These are phyloP conservation scores for Asterochloris sp. DNA, from an alignment of 139 green algal genomes.

Conservation along the genomic window DNA sequence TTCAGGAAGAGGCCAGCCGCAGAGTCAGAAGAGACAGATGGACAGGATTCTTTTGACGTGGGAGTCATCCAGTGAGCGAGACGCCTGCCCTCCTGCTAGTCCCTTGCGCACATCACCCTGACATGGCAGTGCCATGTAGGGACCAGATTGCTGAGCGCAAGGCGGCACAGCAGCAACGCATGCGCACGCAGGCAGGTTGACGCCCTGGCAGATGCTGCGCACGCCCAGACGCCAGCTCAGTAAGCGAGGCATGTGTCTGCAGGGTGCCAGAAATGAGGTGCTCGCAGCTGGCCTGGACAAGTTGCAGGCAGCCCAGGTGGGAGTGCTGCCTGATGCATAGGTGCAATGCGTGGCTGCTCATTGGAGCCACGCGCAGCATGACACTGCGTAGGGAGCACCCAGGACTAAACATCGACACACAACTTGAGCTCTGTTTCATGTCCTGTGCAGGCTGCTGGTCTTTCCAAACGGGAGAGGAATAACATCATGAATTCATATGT, in stretches of 20 bases:
- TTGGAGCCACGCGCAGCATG: neutral
- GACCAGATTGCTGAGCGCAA: conserved; percentile 11
- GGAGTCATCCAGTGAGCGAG: too few species aligned
- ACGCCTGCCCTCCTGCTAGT: too few species aligned
- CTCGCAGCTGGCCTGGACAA: conserved; percentile 7
- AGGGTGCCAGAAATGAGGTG: neutral
- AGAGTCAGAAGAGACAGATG: too few species aligned
- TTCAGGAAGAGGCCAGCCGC: too few species aligned
- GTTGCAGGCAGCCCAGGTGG: neutral
- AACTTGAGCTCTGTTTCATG: neutral
- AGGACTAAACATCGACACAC: neutral
- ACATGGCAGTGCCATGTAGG: neutral
- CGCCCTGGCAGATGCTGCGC: neutral
- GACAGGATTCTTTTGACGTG: conserved; percentile 17
- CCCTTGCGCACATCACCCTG: too few species aligned
- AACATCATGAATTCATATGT: conserved; percentile 40
- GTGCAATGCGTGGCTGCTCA: neutral
- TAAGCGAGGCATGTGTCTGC: neutral
- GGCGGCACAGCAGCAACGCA: conserved; percentile 9
- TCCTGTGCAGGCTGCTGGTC: neutral
- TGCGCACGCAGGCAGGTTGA: neutral
- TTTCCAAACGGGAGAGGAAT: conserved; percentile 1
- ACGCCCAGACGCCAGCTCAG: neutral
- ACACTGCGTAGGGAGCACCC: too few species aligned
- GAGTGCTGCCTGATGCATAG: neutral